Evolutionary conservation across 768 basidiomycete genomes (phyloP).

Genomic region (Strobilomyces confusus): DNA sequence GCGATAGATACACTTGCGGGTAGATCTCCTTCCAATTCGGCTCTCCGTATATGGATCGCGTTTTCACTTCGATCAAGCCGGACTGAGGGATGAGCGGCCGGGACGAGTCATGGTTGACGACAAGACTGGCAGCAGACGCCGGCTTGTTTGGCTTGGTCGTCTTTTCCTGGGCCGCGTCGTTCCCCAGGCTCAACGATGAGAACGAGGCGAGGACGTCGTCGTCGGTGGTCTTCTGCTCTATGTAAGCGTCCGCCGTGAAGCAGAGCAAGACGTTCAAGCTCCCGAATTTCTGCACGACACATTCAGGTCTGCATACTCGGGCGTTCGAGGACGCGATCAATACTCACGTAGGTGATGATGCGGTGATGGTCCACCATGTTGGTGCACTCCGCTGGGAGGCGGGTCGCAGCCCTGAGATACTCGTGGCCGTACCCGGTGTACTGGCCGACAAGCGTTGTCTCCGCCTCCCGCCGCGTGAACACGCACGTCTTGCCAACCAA

Average conservation of each 20-base stretch:
- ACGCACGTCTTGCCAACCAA: constrained; percentile 58
- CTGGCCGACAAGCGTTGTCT: constrained; percentile 9
- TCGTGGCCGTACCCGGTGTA: constrained; percentile 52
- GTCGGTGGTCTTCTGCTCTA: constrained; percentile 16
- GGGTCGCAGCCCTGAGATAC: constrained; percentile 58
- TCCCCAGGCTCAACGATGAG: constrained; percentile 21
- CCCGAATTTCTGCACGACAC: constrained; percentile 44
- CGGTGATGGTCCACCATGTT: constrained; percentile 56
- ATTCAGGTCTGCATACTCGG: neutral
- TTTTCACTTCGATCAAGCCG: constrained; percentile 34
- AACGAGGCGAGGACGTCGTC: constrained; percentile 28
- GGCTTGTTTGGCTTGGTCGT: neutral
- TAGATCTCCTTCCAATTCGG: constrained; percentile 59
- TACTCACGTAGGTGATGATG: constrained; percentile 57
- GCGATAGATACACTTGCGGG: constrained; percentile 66
- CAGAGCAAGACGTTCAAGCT: constrained; percentile 56
- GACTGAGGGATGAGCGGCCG: constrained; percentile 34
- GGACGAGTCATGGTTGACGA: constrained; percentile 23
- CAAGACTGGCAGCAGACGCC: constrained; percentile 3
- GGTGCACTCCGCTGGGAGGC: constrained; percentile 44
- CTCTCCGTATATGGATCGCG: constrained; percentile 24
- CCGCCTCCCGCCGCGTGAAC: constrained; percentile 54
- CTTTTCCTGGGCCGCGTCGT: neutral
- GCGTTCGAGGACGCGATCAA: neutral
- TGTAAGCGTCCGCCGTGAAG: constrained; percentile 49